These are phyloP conservation scores for Didymella keratinophila DNA, from an alignment of 2,329 filamentous ascomycete species.

Conservation along the genomic window DNA sequence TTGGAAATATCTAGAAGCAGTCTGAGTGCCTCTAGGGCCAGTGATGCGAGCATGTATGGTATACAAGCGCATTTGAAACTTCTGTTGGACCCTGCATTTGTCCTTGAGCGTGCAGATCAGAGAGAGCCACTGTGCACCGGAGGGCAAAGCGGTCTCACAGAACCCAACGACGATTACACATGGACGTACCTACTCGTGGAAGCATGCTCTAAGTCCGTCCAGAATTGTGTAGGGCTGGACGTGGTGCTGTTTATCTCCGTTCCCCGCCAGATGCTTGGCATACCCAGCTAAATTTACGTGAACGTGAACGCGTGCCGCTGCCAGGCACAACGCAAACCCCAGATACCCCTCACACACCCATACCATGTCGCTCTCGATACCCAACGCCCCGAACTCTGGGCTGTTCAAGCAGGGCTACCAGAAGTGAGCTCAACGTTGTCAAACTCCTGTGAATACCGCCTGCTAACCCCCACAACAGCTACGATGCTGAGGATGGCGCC, in stretches of 20 bases:
- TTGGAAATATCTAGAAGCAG: background rate
- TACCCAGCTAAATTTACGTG: constrained; percentile 19
- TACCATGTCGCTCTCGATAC: constrained; percentile 94
- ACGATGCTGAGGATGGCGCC: constrained; percentile 98
- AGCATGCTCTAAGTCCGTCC: background rate
- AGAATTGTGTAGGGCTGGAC: background rate
- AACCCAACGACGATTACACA: background rate
- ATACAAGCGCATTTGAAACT: background rate
- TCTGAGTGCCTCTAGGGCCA: background rate
- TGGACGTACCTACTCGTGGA: background rate
- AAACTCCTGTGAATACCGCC: constrained; percentile 3
- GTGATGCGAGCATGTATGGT: background rate
- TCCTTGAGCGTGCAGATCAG: background rate
- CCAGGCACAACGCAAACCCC: constrained; percentile 41
- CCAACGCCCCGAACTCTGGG: constrained; percentile 88
- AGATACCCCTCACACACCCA: constrained; percentile 41
- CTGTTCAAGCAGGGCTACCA: constrained; percentile 97
- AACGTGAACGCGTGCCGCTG: constrained; percentile 41
- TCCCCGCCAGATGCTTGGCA: constrained; percentile 11
- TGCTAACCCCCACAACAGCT: constrained; percentile 66
- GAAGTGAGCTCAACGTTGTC: constrained; percentile 67
- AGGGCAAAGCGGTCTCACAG: background rate
- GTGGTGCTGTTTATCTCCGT: constrained; percentile 1
- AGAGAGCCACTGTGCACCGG: background rate
- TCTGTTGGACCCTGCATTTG: background rate